Evolutionary conservation across 495 filamentous ascomycete species (phyloP), one percentile per base, ranked within the genome.

Genomic region (Talaromyces proteolyticus): DNA sequence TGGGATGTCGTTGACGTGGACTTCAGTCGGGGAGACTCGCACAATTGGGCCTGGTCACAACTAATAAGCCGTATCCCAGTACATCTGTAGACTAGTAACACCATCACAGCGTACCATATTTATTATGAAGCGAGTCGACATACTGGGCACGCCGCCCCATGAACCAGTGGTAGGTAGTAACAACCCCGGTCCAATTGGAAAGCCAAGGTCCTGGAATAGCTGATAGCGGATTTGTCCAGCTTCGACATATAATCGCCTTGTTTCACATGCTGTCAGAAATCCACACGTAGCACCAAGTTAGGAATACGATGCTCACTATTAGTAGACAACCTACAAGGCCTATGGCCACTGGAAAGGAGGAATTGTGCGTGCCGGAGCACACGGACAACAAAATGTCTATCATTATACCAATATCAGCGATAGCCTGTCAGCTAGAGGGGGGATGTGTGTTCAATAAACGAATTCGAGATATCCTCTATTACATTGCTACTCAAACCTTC

Each of bases 41-140:
- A 55, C 53, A 18, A 55, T 38, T 14, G 49, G 53, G 17, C 43
- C 43, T 45, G 8, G 29, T 8, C 29, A 34, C 29, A 34, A 10
- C 8, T 34, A 10, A 34, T 34, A 34, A 10, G 14, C 29, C 4
- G 14, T 34, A 34, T 34, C 14, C 29, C 2, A 34, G 1, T 34
- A 8, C 29, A 34, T 8, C 29, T n/a, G n/a, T n/a, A n/a, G n/a
- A n/a, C n/a, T n/a, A n/a, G n/a, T n/a, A n/a, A n/a, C n/a, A n/a
- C n/a, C n/a, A n/a, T n/a, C n/a, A n/a, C n/a, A 36, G 42, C 42
- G 42, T 42, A 70, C 72, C 72, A 50, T 75, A 73, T 62, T 64
- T 52, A 45, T 66, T 42, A 45, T 76, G 73, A 5, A 76, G 58
- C 0, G 22, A 7, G 16, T 76, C 68, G 26, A 76, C 56, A 47